Evolutionary conservation across 495 filamentous ascomycete genomes (phyloP), one percentile per base, ranked within the genome.

Genomic region (Penicillium parvum): DNA sequence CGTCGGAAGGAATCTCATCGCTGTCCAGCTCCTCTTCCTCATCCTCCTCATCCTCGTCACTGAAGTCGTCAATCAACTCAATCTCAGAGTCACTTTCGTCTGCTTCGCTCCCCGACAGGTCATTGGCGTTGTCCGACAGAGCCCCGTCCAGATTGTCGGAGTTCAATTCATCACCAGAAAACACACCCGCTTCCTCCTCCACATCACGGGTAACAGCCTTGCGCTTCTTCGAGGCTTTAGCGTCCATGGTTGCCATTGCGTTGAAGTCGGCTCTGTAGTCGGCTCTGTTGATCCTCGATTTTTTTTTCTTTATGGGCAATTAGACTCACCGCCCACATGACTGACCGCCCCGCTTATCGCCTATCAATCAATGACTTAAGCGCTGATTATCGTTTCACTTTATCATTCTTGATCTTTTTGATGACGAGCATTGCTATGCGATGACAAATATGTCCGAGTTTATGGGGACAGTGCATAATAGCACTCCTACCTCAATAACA

Each of bases 121-220:
- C 63, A 7, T 79, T 76, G 12, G 76, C 77, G 26, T 75, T 76
- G 38, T 80, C 75, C 25, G 81, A 83, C 32, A 86, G 68, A 37
- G 80, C 72, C 20, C 82, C 84, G 41, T 86, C 77, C 7, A 88
- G 61, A 21, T 84, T 67, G 1, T 75, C 76, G 22, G 71, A 68
- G 39, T 72, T 75, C 53, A 90, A 74, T 42, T 88, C 85, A 36
- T 83, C 78, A 6, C 84, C 83, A 14, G 79, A 82, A 39, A 72
- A 67, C 3, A 73, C 69, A 27, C 71, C 70, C 10, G 74, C 64
- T 39, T 72, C 71, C 44, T 72, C 68, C 49, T 70, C 63, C 32
- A 74, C 66, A 65, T 79, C 73, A 38, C 70, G 59, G 35, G 75
- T 77, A 26, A 80, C 63, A 28, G 75, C 76, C 58, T 81, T 81